Base-by-base conservation (phyloP, 768 basidiomycete genomes). In the Mycena olivaceomarginata region DNA sequence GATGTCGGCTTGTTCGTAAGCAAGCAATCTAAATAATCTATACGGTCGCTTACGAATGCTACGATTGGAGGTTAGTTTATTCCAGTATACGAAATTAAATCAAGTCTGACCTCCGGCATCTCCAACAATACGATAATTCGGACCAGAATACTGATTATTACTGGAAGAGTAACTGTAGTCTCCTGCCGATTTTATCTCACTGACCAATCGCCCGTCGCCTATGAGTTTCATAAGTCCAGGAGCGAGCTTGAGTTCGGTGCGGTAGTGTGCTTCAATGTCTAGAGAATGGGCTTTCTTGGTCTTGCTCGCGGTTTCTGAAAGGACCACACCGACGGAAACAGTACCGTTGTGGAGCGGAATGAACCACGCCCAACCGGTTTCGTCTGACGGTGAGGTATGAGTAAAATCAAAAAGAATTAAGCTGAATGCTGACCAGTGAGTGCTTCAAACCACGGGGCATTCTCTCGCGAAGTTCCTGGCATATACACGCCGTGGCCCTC, bases 311-410 rank as follows among this genome's bases (percentile, higher is more conserved):
- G 82, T 82, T 56, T 89, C 86, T 67, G 90, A 85, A 81, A 90
- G 86, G 18, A 91, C 88, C 48, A 92, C 79, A 4, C 91, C 91
- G 8, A 92, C 82, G 10, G 90, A 91, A 0, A 85, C 87, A 0
- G 87, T 90, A 2, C 87, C 89, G 72, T 91, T 85, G 75, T 90
- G 89, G n/a, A 91, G 84, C 37, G 91, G 91, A 64, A 92, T 91
- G 53, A 87, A 88, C 91, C 91, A 92, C 37, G 86, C 85, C 91
- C 91, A 92, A 11, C 91, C 91, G n/a, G 87, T 85, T 77, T 89
- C 88, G 75, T 92, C 90, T 91, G 67, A 9, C 39, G 25, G 22
- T 41, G 40, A 45, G 31, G 31, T 31, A 31, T 15, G 43, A 45
- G 43, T 15, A 45, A 45, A 8, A 11, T 8, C 15, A 45, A 45